These are phyloP conservation scores for Tylopilus rubrobrunneus DNA, from an alignment of 768 basidiomycete genomes.

Conservation along the genomic window DNA sequence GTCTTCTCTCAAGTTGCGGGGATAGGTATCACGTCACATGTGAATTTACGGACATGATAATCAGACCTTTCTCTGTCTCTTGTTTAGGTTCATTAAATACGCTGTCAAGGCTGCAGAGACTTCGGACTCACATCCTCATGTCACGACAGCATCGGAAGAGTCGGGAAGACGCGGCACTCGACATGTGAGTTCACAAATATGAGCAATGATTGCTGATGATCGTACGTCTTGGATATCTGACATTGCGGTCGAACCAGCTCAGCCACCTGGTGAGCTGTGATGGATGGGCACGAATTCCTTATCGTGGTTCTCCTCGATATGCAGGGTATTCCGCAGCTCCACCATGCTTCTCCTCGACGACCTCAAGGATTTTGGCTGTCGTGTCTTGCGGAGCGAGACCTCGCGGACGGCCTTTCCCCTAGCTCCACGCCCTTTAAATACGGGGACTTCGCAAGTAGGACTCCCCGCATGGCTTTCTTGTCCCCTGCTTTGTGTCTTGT, in stretches of 20 bases:
- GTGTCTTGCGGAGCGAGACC: constrained; percentile 19
- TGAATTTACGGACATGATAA: background rate
- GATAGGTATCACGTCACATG: background rate
- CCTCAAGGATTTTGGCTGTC: constrained; percentile 17
- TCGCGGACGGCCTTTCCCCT: constrained; percentile 13
- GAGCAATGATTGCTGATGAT: background rate
- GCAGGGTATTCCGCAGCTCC: constrained; percentile 22
- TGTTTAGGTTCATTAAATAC: background rate
- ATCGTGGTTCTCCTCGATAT: constrained; percentile 5
- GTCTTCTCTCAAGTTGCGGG: background rate
- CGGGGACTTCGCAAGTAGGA: constrained; percentile 11
- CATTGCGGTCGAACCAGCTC: constrained; percentile 4
- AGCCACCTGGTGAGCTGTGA: constrained; percentile 1
- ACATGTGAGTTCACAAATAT: background rate
- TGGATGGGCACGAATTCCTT: constrained; percentile 8
- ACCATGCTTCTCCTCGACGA: constrained; percentile 16
- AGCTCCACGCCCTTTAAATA: constrained; percentile 28
- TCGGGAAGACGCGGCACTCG: background rate
- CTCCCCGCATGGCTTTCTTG: constrained; percentile 21
- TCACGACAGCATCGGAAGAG: background rate
- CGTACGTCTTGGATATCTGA: background rate
- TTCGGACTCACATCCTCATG: background rate
- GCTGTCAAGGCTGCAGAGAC: background rate
- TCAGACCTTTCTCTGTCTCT: background rate
- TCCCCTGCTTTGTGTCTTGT: constrained; percentile 22